A percentile compares a stretch with the other conserved stretches of the same genome.
Evolutionary conservation across 345 rosid genomes (phyloP).

Genomic region (Boechera divaricarpa): DNA sequence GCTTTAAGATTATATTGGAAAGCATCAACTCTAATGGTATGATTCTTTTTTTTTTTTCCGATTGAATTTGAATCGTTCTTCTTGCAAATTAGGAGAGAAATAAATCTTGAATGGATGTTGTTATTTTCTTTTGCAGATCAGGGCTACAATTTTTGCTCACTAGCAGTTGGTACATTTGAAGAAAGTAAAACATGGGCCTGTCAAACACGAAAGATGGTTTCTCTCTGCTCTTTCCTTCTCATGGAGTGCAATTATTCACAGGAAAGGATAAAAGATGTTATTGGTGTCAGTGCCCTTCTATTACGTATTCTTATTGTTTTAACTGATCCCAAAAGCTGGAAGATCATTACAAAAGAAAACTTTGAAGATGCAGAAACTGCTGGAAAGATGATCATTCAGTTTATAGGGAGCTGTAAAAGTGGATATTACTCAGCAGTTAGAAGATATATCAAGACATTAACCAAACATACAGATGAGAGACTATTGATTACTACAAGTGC

Average conservation of each 20-base stretch:
- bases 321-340: conserved; percentile 84
- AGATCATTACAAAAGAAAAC: conserved; percentile 48
- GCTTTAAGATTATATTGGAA: conserved; percentile 76
- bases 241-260: conserved; percentile 53
- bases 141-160: conserved; percentile 64
- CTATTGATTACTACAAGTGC: conserved; percentile 82
- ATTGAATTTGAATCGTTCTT: conserved; percentile 4
- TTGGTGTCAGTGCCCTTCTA: conserved; percentile 61
- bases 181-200: conserved; percentile 74
- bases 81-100: neutral
- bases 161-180: conserved; percentile 61
- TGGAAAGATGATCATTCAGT: conserved; percentile 61
- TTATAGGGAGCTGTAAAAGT: conserved; percentile 71
- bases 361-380: conserved; percentile 59
- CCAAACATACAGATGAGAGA: conserved; percentile 60
- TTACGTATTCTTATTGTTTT: conserved; percentile 71
- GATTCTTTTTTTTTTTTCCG: conserved; percentile 19
- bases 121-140: conserved; percentile 59
- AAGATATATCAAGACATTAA: conserved; percentile 61
- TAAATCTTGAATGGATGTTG: neutral
- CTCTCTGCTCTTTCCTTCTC: conserved; percentile 71
- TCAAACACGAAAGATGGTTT: conserved; percentile 71
- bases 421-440: conserved; percentile 70
- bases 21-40: conserved; percentile 79
- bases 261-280: conserved; percentile 50